These are phyloP conservation scores for Lichtheimia ramosa DNA, from an alignment of 371 early-diverging fungal species.

Conservation along the genomic window DNA sequence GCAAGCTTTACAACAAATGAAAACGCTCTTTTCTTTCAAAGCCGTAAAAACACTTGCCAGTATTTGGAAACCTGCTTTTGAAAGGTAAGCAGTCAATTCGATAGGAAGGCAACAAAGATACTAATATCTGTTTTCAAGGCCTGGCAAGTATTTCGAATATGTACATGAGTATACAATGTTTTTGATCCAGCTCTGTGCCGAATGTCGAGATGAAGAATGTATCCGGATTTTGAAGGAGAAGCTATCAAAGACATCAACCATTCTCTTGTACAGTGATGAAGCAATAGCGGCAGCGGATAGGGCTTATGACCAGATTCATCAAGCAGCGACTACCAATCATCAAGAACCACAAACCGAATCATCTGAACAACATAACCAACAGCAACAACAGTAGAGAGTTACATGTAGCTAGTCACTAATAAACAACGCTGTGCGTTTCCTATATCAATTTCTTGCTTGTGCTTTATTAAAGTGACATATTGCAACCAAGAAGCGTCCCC, in stretches of 20 bases:
- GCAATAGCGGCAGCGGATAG: conserved; percentile 49
- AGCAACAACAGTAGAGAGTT: no score
- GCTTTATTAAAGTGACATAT: no score
- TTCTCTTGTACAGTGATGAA: conserved; percentile 52
- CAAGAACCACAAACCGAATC: no score
- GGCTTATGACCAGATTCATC: conserved; percentile 22
- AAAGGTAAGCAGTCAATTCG: conserved; percentile 55
- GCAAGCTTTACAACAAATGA: conserved; percentile 58
- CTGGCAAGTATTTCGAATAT: conserved; percentile 72
- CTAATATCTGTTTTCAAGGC: conserved; percentile 19
- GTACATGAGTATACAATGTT: conserved; percentile 64
- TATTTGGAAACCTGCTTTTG: conserved; percentile 76
- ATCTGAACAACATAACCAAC: no score
- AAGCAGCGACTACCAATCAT: no score
- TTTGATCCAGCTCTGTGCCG: conserved; percentile 55
- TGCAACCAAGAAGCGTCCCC: no score
- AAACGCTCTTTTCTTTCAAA: conserved; percentile 59
- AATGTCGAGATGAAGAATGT: conserved; percentile 55
- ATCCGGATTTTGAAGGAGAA: conserved; percentile 61
- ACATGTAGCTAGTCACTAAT: no score
- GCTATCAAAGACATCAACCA: conserved; percentile 49
- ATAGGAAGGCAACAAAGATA: no score
- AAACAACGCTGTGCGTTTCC: no score
- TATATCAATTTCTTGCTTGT: no score
- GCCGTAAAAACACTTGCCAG: conserved; percentile 52